Conservation (phyloP, 495 filamentous ascomycete genomes). For the Lophium mytilinum region DNA sequence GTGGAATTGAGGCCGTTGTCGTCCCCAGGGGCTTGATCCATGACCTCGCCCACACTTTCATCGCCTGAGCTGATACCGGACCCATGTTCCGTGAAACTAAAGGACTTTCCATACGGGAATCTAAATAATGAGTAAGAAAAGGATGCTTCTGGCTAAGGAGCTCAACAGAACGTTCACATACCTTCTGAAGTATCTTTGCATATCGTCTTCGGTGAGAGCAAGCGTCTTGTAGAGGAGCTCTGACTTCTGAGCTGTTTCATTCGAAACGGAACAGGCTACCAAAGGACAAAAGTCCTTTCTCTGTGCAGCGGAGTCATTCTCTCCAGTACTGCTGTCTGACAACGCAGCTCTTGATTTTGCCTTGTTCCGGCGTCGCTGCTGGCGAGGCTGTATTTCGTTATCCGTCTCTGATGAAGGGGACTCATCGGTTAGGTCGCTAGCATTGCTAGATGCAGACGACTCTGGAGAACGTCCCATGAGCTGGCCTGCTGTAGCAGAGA, state of each 20-base stretch:
- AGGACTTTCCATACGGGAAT: too few species aligned
- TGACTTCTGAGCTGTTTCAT: neutral
- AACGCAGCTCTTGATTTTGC: too few species aligned
- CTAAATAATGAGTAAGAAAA: too few species aligned
- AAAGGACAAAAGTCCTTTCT: neutral
- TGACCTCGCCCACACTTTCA: neutral
- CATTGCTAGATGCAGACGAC: neutral
- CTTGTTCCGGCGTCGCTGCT: too few species aligned
- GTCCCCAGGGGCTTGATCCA: neutral
- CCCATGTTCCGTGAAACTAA: neutral
- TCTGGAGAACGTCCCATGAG: neutral
- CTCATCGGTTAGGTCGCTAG: neutral
- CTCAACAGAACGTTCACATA: too few species aligned
- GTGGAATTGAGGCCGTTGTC: neutral
- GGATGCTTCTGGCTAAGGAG: too few species aligned
- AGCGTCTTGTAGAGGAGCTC: neutral
- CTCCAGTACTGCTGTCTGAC: neutral
- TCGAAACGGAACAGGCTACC: neutral
- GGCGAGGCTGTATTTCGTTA: too few species aligned
- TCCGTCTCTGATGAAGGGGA: neutral
- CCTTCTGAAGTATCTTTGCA: neutral
- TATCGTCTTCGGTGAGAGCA: neutral
- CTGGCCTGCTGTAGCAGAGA: neutral
- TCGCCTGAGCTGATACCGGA: neutral
- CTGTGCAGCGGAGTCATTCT: neutral